Percentiles rank a stretch among this genome's conserved stretches.
phyloP scores from a whole-genome alignment of 108 stramenopile species.

The Pseudonitzschia delicatissima region DNA sequence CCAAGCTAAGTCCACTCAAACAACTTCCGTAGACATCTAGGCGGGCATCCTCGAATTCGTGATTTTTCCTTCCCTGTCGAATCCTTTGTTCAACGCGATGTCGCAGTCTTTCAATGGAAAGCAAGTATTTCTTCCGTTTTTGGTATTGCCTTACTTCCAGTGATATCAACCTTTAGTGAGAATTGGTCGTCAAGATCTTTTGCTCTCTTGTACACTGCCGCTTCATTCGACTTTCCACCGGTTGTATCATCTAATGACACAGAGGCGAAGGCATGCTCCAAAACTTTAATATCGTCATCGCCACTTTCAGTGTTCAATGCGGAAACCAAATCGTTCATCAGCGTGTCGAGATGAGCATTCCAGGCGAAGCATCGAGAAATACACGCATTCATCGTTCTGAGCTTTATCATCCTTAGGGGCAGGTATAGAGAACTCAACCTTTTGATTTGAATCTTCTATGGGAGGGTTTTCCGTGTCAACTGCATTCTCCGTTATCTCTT shows the following conservation, averaged over 20 bases:
- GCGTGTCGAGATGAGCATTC: not conserved
- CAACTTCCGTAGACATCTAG: conserved; percentile 2
- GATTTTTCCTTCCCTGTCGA: conserved; percentile 11
- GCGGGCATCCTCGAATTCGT: not conserved
- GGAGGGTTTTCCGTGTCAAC: no score
- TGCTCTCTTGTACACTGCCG: not conserved
- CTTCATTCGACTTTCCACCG: not conserved
- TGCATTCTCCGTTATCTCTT: no score
- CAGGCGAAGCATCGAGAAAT: no score
- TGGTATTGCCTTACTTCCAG: not conserved
- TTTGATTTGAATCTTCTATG: no score
- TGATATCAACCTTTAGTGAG: not conserved
- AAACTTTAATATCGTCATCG: not conserved
- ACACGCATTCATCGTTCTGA: no score
- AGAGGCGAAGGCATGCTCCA: not conserved
- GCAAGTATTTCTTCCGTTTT: not conserved
- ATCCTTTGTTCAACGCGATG: conserved; percentile 7
- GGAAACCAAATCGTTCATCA: not conserved
- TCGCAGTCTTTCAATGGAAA: conserved; percentile 7
- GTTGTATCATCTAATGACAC: not conserved
- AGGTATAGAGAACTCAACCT: no score
- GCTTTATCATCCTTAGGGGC: no score
- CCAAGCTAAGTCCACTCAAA: conserved; percentile 6
- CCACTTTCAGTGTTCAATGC: not conserved
- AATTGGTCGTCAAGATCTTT: not conserved